These are phyloP conservation scores for Helichrysum umbraculigerum DNA, from an alignment of 129 eudicot species.

Conservation along the genomic window DNA sequence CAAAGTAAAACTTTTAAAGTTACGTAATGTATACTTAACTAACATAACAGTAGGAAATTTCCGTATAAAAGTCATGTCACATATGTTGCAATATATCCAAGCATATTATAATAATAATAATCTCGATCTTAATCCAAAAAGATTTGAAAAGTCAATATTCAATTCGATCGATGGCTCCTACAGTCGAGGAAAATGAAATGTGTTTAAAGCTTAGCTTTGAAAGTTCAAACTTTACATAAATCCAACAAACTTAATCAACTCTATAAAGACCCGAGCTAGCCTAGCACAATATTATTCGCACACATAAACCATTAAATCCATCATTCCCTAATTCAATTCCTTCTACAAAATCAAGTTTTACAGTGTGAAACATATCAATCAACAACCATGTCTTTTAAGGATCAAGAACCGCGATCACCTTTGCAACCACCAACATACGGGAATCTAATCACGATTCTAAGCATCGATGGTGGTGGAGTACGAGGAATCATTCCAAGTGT, in stretches of 20 bases:
- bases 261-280: not conserved
- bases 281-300: not conserved
- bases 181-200: not conserved
- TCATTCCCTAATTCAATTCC: not conserved
- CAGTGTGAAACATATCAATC: no score
- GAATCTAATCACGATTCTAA: conserved; percentile 45
- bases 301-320: not conserved
- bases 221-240: no score
- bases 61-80: not conserved
- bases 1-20: no score
- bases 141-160: not conserved
- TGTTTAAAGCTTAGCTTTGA: no score
- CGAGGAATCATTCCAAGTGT: conserved; percentile 53
- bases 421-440: conserved; percentile 36
- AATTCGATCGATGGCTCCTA: not conserved
- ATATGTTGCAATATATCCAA: not conserved
- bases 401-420: conserved; percentile 26
- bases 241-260: not conserved
- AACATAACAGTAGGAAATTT: no score
- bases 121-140: not conserved
- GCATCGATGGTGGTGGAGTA: conserved; percentile 60
- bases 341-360: not conserved
- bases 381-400: conserved; percentile 25
- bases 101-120: not conserved
- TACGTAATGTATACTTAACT: no score